Evolutionary conservation across 108 stramenopile species (phyloP), one percentile per base, ranked within the genome.

Genomic region (Conticribra weissflogii): DNA sequence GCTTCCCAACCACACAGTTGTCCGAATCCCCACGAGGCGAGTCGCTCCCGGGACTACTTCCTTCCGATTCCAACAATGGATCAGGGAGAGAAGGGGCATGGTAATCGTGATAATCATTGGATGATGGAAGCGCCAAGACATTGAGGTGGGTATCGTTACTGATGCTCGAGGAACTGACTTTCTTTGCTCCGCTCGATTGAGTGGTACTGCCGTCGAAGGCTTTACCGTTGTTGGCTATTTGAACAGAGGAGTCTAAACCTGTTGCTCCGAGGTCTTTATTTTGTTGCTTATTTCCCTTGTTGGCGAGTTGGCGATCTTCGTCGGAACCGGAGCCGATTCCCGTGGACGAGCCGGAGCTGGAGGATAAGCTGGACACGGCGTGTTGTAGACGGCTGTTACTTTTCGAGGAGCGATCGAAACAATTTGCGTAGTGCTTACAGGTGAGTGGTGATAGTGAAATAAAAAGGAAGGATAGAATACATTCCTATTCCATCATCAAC

Each of bases 31-130:
- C 72, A 52, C 50, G 48, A 21, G 66, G 47, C 9, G 75, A 52
- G 48, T 70, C 50, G 54, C 83, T 84, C 54, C 81, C 63, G 3
- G 70, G 58, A 54, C 59, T 76, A 30, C 79, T 77, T 30, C 71
- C 86, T 0, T 57, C 74, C 18, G 81, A 72, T 33, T 85, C 85
- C 15, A 88, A 78, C 34, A 80, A 78, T 2, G 86, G 87, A 60
- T 91, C 92, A 17, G 83, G 92, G 15, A 93, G 78, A 7, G 78
- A 81, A 44, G 82, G 86, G 3, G 93, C 88, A 48, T 94, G 70
- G 54, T 90, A 94, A 57, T 89, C 93, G 70, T 94, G 93, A 66
- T 82, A 87, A 17, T 83, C 83, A 62, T 83, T 84, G 14, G 86
- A 76, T 19, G 61, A 23, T 17, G 59, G 61, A 22, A 63, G 62